A percentile compares a stretch with the other conserved stretches of the same genome.
Conservation (phyloP, 176 grass and related monocot genomes). For the Microstegium vimineum region DNA sequence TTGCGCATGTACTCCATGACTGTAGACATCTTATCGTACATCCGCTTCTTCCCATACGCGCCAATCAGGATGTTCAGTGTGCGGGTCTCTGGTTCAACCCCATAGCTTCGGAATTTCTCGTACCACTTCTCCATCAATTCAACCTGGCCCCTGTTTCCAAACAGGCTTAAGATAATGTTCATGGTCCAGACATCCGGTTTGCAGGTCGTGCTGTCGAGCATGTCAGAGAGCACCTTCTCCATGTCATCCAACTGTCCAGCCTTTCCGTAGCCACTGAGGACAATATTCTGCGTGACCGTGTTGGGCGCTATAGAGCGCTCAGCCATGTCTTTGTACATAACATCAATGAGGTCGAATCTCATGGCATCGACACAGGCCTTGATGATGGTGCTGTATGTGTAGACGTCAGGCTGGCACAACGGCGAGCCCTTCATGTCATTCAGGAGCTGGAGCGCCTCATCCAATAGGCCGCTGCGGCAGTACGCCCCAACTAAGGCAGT, state of each 20-base stretch:
- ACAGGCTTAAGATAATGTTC: conserved; percentile 90
- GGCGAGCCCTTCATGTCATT: conserved; percentile 61
- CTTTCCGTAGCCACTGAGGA: conserved; percentile 78
- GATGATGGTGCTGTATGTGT: conserved; percentile 84
- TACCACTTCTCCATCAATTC: conserved; percentile 93
- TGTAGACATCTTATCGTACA: conserved; percentile 90
- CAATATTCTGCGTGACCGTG: conserved; percentile 86
- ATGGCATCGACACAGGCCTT: conserved; percentile 64
- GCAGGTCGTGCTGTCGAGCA: conserved; percentile 60
- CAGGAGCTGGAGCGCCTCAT: conserved; percentile 64
- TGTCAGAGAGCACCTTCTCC: conserved; percentile 66
- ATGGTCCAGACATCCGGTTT: conserved; percentile 95
- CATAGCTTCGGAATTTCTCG: conserved; percentile 81
- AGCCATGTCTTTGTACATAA: conserved; percentile 73
- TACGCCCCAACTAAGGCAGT: conserved; percentile 74
- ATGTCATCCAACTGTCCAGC: conserved; percentile 76
- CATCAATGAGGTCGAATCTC: conserved; percentile 62
- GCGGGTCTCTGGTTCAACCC: conserved; percentile 77
- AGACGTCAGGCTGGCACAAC: conserved; percentile 77
- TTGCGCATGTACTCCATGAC: conserved; percentile 99
- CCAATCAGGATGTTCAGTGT: conserved; percentile 97
- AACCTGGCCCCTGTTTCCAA: conserved; percentile 68
- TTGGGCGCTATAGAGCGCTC: conserved; percentile 58
- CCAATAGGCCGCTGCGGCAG: conserved; percentile 51
- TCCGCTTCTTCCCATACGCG: conserved; percentile 77